phyloP scores from a whole-genome alignment of 164 flowering plant genomes.

The Annona squamosa region DNA sequence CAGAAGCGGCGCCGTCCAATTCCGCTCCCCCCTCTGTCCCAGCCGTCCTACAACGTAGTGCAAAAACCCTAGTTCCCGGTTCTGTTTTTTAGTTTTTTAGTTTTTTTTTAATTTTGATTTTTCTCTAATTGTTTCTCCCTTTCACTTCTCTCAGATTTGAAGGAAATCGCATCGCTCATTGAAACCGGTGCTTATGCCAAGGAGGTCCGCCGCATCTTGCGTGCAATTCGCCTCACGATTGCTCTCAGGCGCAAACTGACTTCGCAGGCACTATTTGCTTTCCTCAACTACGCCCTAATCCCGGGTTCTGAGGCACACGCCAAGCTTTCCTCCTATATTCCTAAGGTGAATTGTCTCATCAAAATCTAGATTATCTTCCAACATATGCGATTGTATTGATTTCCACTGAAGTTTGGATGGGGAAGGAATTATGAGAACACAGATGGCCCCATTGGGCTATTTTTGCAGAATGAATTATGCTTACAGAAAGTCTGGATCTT shows the following conservation, averaged over 20 bases:
- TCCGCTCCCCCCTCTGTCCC: conserved; percentile 40
- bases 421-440: no score
- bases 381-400: no score
- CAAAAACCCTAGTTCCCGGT: neutral
- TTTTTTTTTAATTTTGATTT: neutral
- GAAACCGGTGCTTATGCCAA: conserved; percentile 67
- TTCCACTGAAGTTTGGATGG: no score
- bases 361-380: no score
- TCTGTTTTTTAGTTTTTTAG: neutral
- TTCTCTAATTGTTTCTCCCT: neutral
- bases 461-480: no score
- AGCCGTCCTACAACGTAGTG: conserved; percentile 56
- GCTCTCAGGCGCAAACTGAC: conserved; percentile 59
- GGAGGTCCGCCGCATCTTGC: conserved; percentile 61
- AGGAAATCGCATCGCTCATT: conserved; percentile 58
- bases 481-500: no score
- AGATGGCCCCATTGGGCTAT: no score
- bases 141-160: conserved; percentile 48
- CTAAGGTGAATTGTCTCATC: conserved; percentile 46
- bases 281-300: conserved; percentile 48
- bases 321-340: conserved; percentile 53
- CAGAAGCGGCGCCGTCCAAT: conserved; percentile 46
- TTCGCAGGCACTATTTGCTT: conserved; percentile 47
- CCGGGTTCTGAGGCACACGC: conserved; percentile 67
- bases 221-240: conserved; percentile 67